Percentiles rank a stretch among this genome's conserved stretches.
phyloP scores from a whole-genome alignment of 1,139 yeast genomes.

The Debaryomyces subglobosus region DNA sequence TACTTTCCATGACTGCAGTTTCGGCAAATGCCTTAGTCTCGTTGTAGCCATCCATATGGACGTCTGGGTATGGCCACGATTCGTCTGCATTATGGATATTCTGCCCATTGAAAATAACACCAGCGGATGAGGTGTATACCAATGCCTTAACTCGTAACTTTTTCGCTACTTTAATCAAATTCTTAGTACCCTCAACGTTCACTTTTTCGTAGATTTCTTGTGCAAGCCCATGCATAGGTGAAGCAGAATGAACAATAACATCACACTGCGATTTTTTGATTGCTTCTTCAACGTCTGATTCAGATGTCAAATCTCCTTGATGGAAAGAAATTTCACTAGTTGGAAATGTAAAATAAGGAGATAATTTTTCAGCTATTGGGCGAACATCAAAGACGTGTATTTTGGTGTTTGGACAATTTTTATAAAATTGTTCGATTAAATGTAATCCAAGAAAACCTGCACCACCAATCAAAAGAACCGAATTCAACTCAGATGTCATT shows the following conservation, averaged over 20 bases:
- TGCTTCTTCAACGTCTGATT: conserved; percentile 67
- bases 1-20: conserved; percentile 72
- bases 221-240: conserved; percentile 89
- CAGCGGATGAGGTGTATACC: conserved; percentile 96
- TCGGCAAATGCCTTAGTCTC: conserved; percentile 96
- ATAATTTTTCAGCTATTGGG: conserved; percentile 72
- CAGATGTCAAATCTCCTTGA: conserved; percentile 84
- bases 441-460: conserved; percentile 95
- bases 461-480: conserved; percentile 89
- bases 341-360: conserved; percentile 76
- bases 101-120: conserved; percentile 93
- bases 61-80: conserved; percentile 86
- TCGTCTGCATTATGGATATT: conserved; percentile 93
- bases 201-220: conserved; percentile 84
- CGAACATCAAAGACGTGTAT: conserved; percentile 91
- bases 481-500: conserved; percentile 32
- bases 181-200: conserved; percentile 86
- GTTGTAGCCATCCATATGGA: conserved; percentile 96
- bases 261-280: conserved; percentile 62
- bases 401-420: conserved; percentile 64
- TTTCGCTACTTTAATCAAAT: conserved; percentile 68
- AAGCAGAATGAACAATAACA: conserved; percentile 92
- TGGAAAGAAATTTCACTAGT: conserved; percentile 58
- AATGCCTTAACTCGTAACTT: conserved; percentile 60
- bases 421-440: conserved; percentile 80